Base-by-base conservation (phyloP, 2,329 filamentous ascomycete species). In the Penicillium janthinellum region DNA sequence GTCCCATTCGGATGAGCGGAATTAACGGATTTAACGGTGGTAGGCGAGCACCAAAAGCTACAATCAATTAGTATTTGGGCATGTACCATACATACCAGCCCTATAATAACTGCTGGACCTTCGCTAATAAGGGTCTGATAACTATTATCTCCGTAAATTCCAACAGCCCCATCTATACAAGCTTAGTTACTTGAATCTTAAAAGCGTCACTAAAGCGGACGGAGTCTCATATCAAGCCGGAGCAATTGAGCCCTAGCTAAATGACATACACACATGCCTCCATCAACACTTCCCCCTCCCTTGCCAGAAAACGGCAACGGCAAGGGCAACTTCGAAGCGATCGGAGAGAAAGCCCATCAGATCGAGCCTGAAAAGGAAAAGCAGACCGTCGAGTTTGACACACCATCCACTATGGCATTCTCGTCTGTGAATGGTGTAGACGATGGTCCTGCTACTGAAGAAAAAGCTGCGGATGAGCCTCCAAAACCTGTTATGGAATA, bases 1-100 rank as follows among this genome's bases (percentile, higher is more conserved):
- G 17, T 11, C n/a, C 35, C 48, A 38, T 37, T 22, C 11, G 15
- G 31, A 38, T 22, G 31, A 38, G 48, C 48, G 48, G 48, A 15
- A 7, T 51, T 51, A 51, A 51, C 48, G 48, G 48, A 25, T 14
- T 51, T 51, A 51, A 38, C 48, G 48, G 48, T 51, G 48, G 17
- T 25, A 20, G n/a, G 31, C 11, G 28, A 38, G 35, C 6, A 8
- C 17, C 25, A 6, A 51, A 15, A 22, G 35, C 17, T 51, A 22
- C 31, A 22, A 51, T 37, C 17, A 38, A 15, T 22, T 22, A 31
- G 17, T 38, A 15, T 38, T 38, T 51, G 48, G 20, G 28, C 48
- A 51, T 22, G 34, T 51, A 10, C 8, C 6, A 51, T 14, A 20
- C 48, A 25, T 14, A 51, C 12, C 1, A 12, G 35, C n/a, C 48